Base-by-base conservation (phyloP, 805 yeast species). In the Candida rishiriensis region DNA sequence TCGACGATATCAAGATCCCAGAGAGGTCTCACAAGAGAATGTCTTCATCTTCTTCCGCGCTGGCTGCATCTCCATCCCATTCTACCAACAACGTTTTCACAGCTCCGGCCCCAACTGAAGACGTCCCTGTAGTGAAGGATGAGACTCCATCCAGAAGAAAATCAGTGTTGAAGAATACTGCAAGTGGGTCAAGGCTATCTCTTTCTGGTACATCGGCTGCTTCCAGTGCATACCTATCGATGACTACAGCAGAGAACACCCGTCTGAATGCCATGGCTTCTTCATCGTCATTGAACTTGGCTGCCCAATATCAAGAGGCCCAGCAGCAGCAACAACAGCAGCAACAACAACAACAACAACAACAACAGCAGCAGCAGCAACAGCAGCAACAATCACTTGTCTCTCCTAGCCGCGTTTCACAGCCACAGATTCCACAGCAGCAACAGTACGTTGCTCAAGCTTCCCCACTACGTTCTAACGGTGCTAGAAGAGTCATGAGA, bases 191-290 rank as follows among this genome's bases (percentile, higher is more conserved):
- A n/a, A 39, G 47, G 34, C 37, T 46, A 35, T 52, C 64, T 0
- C 32, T 48, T 29, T 49, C 40, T 33, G 52, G 42, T 41, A 30
- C 47, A 10, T 59, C 68, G 4, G 70, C 84, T 1, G 86, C 87
- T 0, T 76, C 76, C 26, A 75, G 73, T 47, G 88, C 86, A 0
- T 83, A 83, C 53, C 57, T 83, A 36, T 80, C 87, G 0, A 63
- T 83, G 42, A 74, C 90, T 1, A 85, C 93, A 0, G 90, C 90
- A 1, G 89, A 85, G 56, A 85, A 85, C 60, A 85, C 93, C 0
- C 71, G 89, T 46, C 58, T 83, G 44, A 85, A 85, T 63, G 84
- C 91, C 1, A 59, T 79, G 56, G 72, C 81, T 7, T 56, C 66
- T n/a, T 65, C 65, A 1, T 53, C 74, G 0, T 51, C 70, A 4